phyloP scores from a whole-genome alignment of 352 stramenopile genomes.

The Phytopythium ostracodes region DNA sequence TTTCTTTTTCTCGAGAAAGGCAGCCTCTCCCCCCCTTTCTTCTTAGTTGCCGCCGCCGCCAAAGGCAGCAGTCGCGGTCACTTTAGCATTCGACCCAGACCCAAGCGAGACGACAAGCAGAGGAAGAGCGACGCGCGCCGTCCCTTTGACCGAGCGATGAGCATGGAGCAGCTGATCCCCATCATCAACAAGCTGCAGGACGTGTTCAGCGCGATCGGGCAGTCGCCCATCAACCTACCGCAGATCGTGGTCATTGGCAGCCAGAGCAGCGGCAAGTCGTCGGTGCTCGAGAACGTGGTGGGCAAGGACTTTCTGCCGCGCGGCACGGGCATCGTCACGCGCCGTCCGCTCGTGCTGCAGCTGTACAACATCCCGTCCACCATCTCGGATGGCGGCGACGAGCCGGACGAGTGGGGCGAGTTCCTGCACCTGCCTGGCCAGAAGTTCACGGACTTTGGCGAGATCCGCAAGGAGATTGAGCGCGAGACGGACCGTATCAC shows the following conservation, averaged over 20 bases:
- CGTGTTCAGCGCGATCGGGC: constrained; percentile 96
- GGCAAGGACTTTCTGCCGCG: constrained; percentile 95
- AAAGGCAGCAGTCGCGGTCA: too few relatives aligned
- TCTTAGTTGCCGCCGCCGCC: too few relatives aligned
- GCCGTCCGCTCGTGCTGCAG: constrained; percentile 97
- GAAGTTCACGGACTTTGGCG: constrained; percentile 96
- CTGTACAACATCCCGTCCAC: constrained; percentile 91
- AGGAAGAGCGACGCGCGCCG: not conserved
- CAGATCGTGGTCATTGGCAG: constrained; percentile 98
- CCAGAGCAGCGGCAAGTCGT: constrained; percentile 96
- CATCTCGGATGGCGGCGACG: constrained; percentile 17
- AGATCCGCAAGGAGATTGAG: constrained; percentile 98
- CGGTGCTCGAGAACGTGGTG: constrained; percentile 95
- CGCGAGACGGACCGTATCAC: constrained; percentile 96
- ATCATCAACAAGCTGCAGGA: constrained; percentile 99
- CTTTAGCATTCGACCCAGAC: too few relatives aligned
- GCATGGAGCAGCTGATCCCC: constrained; percentile 99
- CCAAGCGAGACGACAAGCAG: too few relatives aligned
- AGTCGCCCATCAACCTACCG: constrained; percentile 94
- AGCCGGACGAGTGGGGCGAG: constrained; percentile 94
- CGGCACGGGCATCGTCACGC: constrained; percentile 98
- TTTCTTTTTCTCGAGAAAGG: too few relatives aligned
- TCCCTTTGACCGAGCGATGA: not conserved
- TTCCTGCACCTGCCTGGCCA: constrained; percentile 96
- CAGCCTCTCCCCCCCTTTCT: too few relatives aligned